These are phyloP conservation scores for Teunomyces cretensis DNA, from an alignment of 805 yeast genomes.

Conservation along the genomic window DNA sequence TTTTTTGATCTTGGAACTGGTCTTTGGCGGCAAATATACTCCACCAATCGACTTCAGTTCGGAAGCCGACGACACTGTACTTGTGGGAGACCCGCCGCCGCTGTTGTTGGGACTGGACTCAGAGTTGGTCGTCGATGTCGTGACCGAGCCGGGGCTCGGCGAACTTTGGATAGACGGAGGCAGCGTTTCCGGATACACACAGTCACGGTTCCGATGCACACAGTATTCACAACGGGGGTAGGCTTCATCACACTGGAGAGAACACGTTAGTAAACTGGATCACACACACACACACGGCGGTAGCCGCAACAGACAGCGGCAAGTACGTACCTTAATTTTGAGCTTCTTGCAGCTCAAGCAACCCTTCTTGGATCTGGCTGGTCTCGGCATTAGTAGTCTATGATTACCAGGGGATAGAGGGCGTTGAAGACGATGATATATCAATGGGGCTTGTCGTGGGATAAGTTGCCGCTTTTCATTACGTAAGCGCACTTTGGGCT, in stretches of 20 bases:
- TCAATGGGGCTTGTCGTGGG: too few species aligned
- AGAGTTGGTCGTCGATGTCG: background rate
- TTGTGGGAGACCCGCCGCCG: background rate
- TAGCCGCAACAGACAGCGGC: too few species aligned
- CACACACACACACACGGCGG: background rate
- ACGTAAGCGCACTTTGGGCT: too few species aligned
- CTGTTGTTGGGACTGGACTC: background rate
- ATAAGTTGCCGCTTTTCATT: too few species aligned
- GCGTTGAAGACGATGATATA: too few species aligned
- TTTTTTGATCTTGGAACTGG: background rate
- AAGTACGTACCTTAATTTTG: conserved; percentile 30
- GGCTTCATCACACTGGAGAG: conserved; percentile 34
- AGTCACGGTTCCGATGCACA: conserved; percentile 22
- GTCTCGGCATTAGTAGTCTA: background rate
- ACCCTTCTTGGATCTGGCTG: conserved; percentile 21
- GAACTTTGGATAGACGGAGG: background rate
- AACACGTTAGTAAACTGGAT: conserved; percentile 14
- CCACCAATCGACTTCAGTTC: background rate
- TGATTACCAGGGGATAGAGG: too few species aligned
- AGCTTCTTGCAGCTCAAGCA: conserved; percentile 32
- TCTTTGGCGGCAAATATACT: background rate
- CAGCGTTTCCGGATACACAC: conserved; percentile 19
- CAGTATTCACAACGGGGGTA: conserved; percentile 36
- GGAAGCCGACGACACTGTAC: background rate
- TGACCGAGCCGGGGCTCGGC: background rate